phyloP scores from a whole-genome alignment of 495 filamentous ascomycete genomes.

The Penicillium egyptiacum region DNA sequence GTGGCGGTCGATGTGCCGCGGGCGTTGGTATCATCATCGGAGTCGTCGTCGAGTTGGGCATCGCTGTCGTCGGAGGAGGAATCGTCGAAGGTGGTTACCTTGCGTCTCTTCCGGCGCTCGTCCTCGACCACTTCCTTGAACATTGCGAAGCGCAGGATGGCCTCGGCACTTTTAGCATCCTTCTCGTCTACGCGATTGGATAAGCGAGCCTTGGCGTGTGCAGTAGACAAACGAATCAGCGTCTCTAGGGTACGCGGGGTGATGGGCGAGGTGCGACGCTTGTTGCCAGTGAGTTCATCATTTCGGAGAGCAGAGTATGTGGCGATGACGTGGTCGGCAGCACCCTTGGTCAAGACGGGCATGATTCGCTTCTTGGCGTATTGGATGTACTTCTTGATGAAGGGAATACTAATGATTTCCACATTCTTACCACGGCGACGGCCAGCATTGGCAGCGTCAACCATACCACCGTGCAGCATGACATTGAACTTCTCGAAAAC shows the following conservation, averaged over 20 bases:
- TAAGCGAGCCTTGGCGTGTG: conserved; percentile 90
- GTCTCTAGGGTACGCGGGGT: conserved; percentile 98
- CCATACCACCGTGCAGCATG: conserved; percentile 93
- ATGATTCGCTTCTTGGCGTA: conserved; percentile 93
- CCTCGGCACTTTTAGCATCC: conserved; percentile 85
- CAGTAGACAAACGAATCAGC: conserved; percentile 92
- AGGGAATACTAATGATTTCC: conserved; percentile 95
- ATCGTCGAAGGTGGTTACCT: conserved; percentile 50
- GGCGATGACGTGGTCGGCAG: conserved; percentile 85
- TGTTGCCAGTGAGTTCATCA: conserved; percentile 91
- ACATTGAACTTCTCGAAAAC: conserved; percentile 96
- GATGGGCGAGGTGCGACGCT: conserved; percentile 90
- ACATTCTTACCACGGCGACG: conserved; percentile 71
- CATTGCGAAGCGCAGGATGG: conserved; percentile 89
- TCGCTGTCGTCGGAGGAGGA: conserved; percentile 48
- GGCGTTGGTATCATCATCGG: conserved; percentile 34
- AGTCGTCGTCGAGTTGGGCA: conserved; percentile 41
- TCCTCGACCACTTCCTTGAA: conserved; percentile 97
- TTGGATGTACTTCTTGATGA: conserved; percentile 99
- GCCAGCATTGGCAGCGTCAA: conserved; percentile 51
- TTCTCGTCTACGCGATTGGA: conserved; percentile 90
- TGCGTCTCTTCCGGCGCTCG: conserved; percentile 72
- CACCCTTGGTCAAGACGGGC: conserved; percentile 88
- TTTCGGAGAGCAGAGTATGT: conserved; percentile 95
- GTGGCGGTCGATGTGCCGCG: conserved; percentile 38